Percentiles rank a stretch among this genome's conserved stretches.
Evolutionary conservation across 768 basidiomycete species (phyloP).

Genomic region (Pleurotus ostreatus): DNA sequence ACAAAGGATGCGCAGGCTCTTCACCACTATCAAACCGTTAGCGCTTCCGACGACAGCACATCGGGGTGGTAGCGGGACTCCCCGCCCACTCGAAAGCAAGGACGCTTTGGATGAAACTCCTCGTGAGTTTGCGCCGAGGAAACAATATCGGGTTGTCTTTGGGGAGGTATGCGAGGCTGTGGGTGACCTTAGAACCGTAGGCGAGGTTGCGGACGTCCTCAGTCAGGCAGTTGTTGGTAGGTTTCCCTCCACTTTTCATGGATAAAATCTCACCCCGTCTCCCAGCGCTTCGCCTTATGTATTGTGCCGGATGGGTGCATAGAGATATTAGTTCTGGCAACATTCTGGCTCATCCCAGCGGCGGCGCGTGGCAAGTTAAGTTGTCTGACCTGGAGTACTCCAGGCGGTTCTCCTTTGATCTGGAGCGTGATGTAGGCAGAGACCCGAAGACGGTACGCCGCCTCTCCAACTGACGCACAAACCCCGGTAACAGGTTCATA

Average conservation of each 20-base stretch:
- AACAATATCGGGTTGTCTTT: neutral
- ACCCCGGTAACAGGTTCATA: neutral
- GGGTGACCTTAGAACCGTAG: neutral
- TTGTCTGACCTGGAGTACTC: neutral
- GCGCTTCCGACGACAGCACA: too few species aligned
- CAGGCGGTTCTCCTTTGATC: neutral
- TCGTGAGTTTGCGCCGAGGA: neutral
- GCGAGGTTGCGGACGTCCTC: neutral
- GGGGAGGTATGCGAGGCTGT: neutral
- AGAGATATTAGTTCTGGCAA: constrained; percentile 2
- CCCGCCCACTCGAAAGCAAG: neutral
- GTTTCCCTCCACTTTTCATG: neutral
- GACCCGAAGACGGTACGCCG: neutral
- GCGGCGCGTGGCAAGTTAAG: neutral
- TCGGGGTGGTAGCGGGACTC: neutral
- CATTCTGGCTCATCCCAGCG: neutral
- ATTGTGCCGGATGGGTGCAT: constrained; percentile 1
- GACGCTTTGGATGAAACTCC: neutral
- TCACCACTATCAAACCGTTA: too few species aligned
- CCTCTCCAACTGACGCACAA: neutral
- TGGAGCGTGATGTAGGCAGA: neutral
- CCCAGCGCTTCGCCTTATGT: neutral
- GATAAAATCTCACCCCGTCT: neutral
- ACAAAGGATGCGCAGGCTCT: too few species aligned
- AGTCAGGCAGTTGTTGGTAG: neutral